Percentiles rank a stretch among this genome's conserved stretches.
Conservation (phyloP, 306 rosid genomes). For the Neltuma alba region DNA sequence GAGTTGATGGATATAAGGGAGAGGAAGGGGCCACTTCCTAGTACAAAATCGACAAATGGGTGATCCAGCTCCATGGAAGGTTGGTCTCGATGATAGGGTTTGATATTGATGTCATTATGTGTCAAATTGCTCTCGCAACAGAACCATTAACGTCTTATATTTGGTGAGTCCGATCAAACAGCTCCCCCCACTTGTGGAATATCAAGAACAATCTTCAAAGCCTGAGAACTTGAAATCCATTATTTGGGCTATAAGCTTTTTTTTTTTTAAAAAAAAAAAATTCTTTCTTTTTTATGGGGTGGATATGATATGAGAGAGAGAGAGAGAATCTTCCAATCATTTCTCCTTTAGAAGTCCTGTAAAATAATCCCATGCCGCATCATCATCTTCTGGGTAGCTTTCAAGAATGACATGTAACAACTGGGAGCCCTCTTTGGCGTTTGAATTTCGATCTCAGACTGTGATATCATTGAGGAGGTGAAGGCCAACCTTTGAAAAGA, state of each 20-base stretch:
- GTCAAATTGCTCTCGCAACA: slow-evolving; percentile 34
- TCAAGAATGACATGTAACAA: slow-evolving; percentile 37
- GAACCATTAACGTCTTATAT: slow-evolving; percentile 19
- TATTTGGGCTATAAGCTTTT: slow-evolving; percentile 21
- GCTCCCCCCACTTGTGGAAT: slow-evolving; percentile 48
- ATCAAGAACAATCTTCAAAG: slow-evolving; percentile 30
- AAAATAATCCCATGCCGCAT: slow-evolving; percentile 22
- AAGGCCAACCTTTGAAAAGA: slow-evolving; percentile 34
- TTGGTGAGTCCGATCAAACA: slow-evolving; percentile 37
- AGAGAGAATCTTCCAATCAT: slow-evolving; percentile 48
- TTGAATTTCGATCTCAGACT: neutral
- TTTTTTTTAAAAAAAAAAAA: neutral
- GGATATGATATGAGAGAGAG: slow-evolving; percentile 51
- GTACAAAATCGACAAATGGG: slow-evolving; percentile 35
- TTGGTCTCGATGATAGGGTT: slow-evolving; percentile 20
- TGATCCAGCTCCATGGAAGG: slow-evolving; percentile 47
- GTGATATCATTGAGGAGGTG: slow-evolving; percentile 29
- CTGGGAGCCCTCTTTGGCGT: slow-evolving; percentile 7
- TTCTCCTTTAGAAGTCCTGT: slow-evolving; percentile 36
- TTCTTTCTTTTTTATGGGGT: neutral
- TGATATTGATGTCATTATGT: slow-evolving; percentile 22
- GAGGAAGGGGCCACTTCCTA: slow-evolving; percentile 29
- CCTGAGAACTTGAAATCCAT: slow-evolving; percentile 28
- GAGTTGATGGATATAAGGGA: slow-evolving; percentile 22
- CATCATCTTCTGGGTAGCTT: slow-evolving; percentile 29